These are phyloP conservation scores for Hirschfeldia incana DNA, from an alignment of 345 rosid species.

Conservation along the genomic window DNA sequence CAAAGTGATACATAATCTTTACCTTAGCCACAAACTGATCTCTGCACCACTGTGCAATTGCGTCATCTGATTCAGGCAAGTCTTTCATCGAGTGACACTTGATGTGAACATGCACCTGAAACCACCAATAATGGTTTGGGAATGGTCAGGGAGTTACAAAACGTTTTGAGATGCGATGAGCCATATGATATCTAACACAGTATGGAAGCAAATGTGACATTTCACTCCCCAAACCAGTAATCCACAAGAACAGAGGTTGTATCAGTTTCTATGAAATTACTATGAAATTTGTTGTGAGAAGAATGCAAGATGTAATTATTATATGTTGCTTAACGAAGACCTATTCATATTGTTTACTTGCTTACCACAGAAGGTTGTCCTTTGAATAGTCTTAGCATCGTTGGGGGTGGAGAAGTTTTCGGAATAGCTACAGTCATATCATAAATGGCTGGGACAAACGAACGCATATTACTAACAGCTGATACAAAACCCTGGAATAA, in stretches of 20 bases:
- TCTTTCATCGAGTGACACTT: conserved; percentile 77
- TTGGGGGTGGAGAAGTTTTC: conserved; percentile 73
- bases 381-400: conserved; percentile 76
- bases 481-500: conserved; percentile 88
- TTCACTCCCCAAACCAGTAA: not conserved
- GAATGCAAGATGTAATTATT: conserved; percentile 10
- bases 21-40: conserved; percentile 88
- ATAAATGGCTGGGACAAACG: conserved; percentile 94
- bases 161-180: conserved; percentile 10
- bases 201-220: not conserved
- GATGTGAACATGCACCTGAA: conserved; percentile 80
- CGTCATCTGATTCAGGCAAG: conserved; percentile 85
- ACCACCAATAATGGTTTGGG: conserved; percentile 18
- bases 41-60: conserved; percentile 92
- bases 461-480: conserved; percentile 87
- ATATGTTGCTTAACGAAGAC: conserved; percentile 3
- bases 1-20: conserved; percentile 11
- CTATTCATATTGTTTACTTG: conserved; percentile 3
- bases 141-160: not conserved
- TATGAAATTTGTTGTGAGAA: not conserved
- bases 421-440: conserved; percentile 85
- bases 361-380: conserved; percentile 92
- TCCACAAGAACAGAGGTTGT: not conserved
- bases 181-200: conserved; percentile 1
- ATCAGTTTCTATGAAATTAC: not conserved